Evolutionary conservation across 2,329 filamentous ascomycete species (phyloP).

Genomic region (Massarina eburnea): DNA sequence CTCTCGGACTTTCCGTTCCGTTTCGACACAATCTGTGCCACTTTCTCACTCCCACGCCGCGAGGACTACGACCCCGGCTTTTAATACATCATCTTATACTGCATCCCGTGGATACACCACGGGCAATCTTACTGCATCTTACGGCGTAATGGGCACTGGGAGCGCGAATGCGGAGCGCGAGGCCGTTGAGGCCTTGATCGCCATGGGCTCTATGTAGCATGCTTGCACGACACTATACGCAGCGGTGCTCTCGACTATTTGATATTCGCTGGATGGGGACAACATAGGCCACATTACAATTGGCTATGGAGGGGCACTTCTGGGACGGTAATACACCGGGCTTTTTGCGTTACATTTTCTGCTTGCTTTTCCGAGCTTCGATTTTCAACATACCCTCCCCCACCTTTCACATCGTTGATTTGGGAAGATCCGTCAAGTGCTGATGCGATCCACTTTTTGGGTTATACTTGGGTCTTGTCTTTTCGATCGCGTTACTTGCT

Average conservation of each 20-base stretch:
- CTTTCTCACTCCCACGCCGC: conserved; percentile 19
- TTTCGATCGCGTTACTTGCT: conserved; percentile 13
- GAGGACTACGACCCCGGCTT: conserved; percentile 23
- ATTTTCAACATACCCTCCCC: conserved; percentile 12
- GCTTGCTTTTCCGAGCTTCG: conserved; percentile 2
- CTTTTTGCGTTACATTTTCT: conserved; percentile 6
- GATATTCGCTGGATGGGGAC: conserved; percentile 5
- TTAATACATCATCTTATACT: conserved; percentile 30
- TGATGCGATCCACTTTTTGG: conserved; percentile 40
- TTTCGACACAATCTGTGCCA: conserved; percentile 21
- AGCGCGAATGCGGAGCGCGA: conserved; percentile 69
- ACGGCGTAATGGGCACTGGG: conserved; percentile 29
- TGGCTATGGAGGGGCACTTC: conserved; percentile 6
- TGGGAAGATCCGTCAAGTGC: conserved; percentile 44
- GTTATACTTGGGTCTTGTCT: conserved; percentile 24
- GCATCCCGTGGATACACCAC: conserved; percentile 34
- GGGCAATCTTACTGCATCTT: conserved; percentile 28
- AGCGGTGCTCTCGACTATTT: conserved; percentile 15
- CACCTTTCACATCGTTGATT: conserved; percentile 6
- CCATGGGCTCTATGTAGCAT: conserved; percentile 68
- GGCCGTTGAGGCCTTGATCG: conserved; percentile 77
- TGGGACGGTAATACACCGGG: too few species aligned
- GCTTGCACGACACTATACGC: conserved; percentile 20
- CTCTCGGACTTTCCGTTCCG: conserved; percentile 35
- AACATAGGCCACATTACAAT: conserved; percentile 8